Percentiles rank a stretch among this genome's conserved stretches.
phyloP scores from a whole-genome alignment of 257 asterid species.

The Primulina eburnea region DNA sequence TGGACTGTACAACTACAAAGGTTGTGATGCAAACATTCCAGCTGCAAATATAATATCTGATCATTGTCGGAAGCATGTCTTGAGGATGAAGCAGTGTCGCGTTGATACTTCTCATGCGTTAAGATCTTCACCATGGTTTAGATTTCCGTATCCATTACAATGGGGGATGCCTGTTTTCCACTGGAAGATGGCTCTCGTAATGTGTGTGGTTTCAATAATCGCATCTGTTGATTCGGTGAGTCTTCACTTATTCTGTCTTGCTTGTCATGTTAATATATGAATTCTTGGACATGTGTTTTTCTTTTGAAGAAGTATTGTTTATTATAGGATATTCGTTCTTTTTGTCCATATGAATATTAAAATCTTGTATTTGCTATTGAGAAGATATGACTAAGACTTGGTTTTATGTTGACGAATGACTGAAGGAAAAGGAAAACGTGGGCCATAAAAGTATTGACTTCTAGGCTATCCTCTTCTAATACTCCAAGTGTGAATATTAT shows the following conservation, averaged over 20 bases:
- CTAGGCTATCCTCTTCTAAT: no score
- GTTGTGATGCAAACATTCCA: conserved; percentile 82
- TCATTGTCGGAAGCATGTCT: conserved; percentile 79
- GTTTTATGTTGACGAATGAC: background rate
- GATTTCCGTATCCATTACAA: conserved; percentile 94
- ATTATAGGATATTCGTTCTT: background rate
- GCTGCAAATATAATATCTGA: conserved; percentile 73
- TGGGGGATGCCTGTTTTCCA: conserved; percentile 92
- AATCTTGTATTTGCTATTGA: background rate
- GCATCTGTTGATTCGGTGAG: conserved; percentile 96
- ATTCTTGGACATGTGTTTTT: background rate
- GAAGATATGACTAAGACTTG: background rate
- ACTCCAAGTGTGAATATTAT: no score
- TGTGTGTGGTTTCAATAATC: conserved; percentile 91
- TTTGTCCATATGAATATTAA: background rate
- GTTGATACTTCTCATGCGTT: conserved; percentile 85
- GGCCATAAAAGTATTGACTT: no score
- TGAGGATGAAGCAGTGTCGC: conserved; percentile 81
- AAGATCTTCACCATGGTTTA: conserved; percentile 82
- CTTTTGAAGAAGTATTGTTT: background rate
- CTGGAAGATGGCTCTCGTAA: conserved; percentile 94
- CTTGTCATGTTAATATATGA: background rate
- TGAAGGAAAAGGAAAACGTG: no score
- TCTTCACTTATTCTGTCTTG: conserved; percentile 24
- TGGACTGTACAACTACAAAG: conserved; percentile 79